Evolutionary conservation across 2,329 filamentous ascomycete genomes (phyloP).

Genomic region (Aureobasidium uvarum): DNA sequence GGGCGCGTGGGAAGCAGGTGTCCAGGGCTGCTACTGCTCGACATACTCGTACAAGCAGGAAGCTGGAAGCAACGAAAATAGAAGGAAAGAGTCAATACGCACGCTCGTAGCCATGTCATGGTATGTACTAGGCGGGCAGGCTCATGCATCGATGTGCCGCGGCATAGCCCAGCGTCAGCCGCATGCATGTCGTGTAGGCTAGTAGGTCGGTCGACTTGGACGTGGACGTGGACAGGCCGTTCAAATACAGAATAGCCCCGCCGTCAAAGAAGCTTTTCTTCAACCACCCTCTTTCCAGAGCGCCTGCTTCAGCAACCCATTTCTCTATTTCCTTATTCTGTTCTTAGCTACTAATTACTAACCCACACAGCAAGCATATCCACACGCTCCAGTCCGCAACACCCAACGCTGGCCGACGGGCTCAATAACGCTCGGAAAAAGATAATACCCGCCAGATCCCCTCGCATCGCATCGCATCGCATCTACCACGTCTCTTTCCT

Average conservation of each 20-base stretch:
- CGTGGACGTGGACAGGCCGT: background rate
- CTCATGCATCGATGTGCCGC: conserved; percentile 15
- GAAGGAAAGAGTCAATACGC: background rate
- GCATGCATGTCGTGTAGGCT: background rate
- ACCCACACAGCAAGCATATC: conserved; percentile 18
- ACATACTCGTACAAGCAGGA: conserved; percentile 12
- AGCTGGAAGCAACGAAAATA: conserved; percentile 14
- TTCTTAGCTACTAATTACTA: conserved; percentile 22
- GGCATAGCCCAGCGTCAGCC: conserved; percentile 24
- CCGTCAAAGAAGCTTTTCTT: conserved; percentile 22
- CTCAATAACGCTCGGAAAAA: conserved; percentile 19
- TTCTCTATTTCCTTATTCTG: conserved; percentile 19
- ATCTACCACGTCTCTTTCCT: conserved; percentile 6
- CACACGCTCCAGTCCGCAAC: background rate
- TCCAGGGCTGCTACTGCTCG: background rate
- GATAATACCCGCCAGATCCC: conserved; percentile 13
- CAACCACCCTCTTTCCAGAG: conserved; percentile 19
- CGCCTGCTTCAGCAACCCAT: conserved; percentile 5
- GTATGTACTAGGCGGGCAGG: background rate
- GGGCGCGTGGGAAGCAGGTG: background rate
- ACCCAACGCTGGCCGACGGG: background rate
- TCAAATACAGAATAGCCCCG: conserved; percentile 23
- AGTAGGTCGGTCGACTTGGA: background rate
- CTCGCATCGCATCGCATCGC: conserved; percentile 28
- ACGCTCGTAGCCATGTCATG: background rate